Conservation (phyloP, 2,329 filamentous ascomycete genomes). For the Trichoderma breve region DNA sequence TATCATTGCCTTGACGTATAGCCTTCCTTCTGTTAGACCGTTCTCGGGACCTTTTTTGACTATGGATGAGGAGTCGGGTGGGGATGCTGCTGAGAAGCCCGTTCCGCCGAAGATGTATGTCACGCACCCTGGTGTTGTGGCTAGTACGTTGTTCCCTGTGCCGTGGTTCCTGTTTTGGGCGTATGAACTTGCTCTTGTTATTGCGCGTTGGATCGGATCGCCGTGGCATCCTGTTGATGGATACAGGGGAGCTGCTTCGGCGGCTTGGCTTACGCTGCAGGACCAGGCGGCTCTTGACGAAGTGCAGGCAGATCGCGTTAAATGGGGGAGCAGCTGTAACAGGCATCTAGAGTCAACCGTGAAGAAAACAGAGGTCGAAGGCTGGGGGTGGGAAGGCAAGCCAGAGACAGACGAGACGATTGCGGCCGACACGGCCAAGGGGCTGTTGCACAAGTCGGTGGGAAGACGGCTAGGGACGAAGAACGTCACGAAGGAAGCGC, state of each 20-base stretch:
- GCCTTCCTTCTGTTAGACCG: constrained; percentile 61
- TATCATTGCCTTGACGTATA: constrained; percentile 70
- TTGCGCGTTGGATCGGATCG: constrained; percentile 76
- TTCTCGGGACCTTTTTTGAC: constrained; percentile 58
- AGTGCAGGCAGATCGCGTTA: constrained; percentile 54
- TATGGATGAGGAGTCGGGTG: constrained; percentile 23
- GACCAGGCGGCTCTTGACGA: constrained; percentile 61
- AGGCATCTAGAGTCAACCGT: constrained; percentile 57
- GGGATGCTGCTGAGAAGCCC: constrained; percentile 24
- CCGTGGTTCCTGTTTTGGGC: constrained; percentile 65
- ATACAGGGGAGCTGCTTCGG: constrained; percentile 73
- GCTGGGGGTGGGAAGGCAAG: constrained; percentile 73
- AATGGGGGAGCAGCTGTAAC: constrained; percentile 81
- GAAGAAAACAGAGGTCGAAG: constrained; percentile 77
- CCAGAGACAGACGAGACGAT: constrained; percentile 46
- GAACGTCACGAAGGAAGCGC: constrained; percentile 60
- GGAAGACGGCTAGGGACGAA: constrained; percentile 59
- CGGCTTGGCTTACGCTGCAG: constrained; percentile 75
- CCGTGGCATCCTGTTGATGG: constrained; percentile 81
- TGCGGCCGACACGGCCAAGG: constrained; percentile 44
- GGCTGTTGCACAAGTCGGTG: constrained; percentile 50
- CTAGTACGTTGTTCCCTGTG: constrained; percentile 76
- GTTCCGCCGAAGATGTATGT: constrained; percentile 66
- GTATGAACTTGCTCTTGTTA: constrained; percentile 66
- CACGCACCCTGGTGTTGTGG: constrained; percentile 82